These are phyloP conservation scores for Perkinsus chesapeaki DNA, from an alignment of 169 alveolate species.

Conservation along the genomic window DNA sequence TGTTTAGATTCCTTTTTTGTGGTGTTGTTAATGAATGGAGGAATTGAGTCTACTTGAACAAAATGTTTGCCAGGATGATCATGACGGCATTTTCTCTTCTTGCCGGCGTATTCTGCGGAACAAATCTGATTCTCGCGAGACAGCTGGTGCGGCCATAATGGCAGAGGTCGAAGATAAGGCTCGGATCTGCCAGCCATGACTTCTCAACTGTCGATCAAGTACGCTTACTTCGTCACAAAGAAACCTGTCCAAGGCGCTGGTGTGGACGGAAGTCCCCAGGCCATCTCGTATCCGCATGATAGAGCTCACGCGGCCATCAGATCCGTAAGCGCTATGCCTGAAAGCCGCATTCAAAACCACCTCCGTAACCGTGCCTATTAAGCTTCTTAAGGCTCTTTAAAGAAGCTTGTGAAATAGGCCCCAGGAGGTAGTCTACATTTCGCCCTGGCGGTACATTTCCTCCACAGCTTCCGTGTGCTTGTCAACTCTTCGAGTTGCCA, in stretches of 20 bases:
- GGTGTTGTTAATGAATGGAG: background rate
- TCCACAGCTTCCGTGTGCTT: background rate
- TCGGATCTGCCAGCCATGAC: background rate
- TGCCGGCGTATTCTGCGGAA: background rate
- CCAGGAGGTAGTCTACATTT: too few species aligned
- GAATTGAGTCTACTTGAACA: too few species aligned
- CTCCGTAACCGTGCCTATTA: too few species aligned
- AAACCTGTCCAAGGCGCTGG: background rate
- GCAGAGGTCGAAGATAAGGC: background rate
- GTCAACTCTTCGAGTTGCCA: background rate
- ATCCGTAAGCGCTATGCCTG: background rate
- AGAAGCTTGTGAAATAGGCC: too few species aligned
- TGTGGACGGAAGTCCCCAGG: background rate
- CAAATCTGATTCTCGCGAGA: background rate
- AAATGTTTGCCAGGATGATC: background rate
- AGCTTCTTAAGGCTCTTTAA: too few species aligned
- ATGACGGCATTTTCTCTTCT: background rate
- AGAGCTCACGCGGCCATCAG: background rate
- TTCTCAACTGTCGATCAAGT: background rate
- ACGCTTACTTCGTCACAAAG: background rate
- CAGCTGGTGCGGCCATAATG: background rate
- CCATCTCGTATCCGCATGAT: background rate
- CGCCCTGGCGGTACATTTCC: background rate
- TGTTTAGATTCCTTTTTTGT: background rate
- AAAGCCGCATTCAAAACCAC: background rate